Base-by-base conservation (phyloP, 139 green algal species). In the Coelastrella sp. region DNA sequence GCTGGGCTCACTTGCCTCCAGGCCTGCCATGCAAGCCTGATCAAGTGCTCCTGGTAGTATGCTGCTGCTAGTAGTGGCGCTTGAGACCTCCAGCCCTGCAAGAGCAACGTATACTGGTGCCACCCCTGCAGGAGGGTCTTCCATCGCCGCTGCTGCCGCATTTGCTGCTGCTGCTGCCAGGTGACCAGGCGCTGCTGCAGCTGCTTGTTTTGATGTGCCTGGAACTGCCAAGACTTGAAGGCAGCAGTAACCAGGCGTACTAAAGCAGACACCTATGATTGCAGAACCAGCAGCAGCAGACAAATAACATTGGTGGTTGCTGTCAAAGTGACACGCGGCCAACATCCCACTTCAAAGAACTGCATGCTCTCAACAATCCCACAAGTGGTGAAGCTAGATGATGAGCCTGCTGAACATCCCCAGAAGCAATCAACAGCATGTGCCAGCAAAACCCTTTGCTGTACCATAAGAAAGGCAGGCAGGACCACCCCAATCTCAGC, bases 61-160 rank as follows among this genome's bases (percentile, higher is more conserved):
- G 83, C 83, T 56, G 83, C 83, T 58, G 83, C 83, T 4, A 88
- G 83, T 66, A 88, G 66, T 56, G 83, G 83, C 10, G 83, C 83
- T 56, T 88, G 17, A 11, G 5, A 32, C 47, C 83, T 56, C 83
- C 83, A 88, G 5, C 5, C 6, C 83, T 88, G 47, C 10, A 57
- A 22, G 16, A 88, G 66, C 47, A 66, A 4, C 5, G 65, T 47
- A 66, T 20, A 7, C 6, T 66, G 10, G 5, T 16, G 32, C 83
- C 83, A 88, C 5, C 66, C 54, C 4, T 32, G 7, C 13, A 88
- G 4, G 5, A 57, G 13, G 7, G 16, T 54, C 78, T 84, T 14
- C 47, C 58, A 5, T 8, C 77, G 61, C 22, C 68, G 81, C 61
- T 87, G 81, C 81, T 78, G 22, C 61, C 22, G 17, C 4, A 14